These are phyloP conservation scores for Sporothrix luriei DNA, from an alignment of 2,329 filamentous ascomycete genomes.

Conservation along the genomic window DNA sequence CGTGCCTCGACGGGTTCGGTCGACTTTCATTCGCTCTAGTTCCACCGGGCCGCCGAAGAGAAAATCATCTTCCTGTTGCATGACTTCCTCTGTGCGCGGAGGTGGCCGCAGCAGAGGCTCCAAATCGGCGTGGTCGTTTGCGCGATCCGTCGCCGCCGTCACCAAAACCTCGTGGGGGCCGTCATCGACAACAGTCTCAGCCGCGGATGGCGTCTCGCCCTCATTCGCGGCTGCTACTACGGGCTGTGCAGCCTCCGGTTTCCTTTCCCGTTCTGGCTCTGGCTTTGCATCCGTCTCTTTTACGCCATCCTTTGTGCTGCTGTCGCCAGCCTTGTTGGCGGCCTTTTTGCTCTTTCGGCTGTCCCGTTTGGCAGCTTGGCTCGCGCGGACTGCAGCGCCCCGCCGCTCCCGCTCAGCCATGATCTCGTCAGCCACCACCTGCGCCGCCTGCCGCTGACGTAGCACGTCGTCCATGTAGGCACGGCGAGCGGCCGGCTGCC, in stretches of 20 bases:
- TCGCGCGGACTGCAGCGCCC: slow-evolving; percentile 34
- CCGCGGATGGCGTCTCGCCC: background rate
- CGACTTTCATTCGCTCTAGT: slow-evolving; percentile 17
- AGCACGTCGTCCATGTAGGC: slow-evolving; percentile 65
- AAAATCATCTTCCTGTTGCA: slow-evolving; percentile 19
- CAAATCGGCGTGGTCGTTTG: slow-evolving; percentile 21
- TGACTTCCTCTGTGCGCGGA: slow-evolving; percentile 16
- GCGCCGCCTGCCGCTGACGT: slow-evolving; percentile 48
- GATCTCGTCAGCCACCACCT: slow-evolving; percentile 46
- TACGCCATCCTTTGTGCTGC: background rate
- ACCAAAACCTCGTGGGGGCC: background rate
- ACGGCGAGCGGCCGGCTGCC: slow-evolving; percentile 52
- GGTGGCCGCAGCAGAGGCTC: background rate
- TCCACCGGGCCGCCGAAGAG: slow-evolving; percentile 21
- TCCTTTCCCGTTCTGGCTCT: background rate
- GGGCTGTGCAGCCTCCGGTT: background rate
- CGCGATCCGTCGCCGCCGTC: background rate
- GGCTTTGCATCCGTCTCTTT: background rate
- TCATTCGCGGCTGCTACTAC: background rate
- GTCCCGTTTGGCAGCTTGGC: slow-evolving; percentile 16
- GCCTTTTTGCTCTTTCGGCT: slow-evolving; percentile 21
- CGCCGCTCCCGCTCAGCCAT: slow-evolving; percentile 42
- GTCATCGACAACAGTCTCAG: background rate
- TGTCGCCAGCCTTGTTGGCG: background rate
- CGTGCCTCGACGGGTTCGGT: background rate